Evolutionary conservation across 129 eudicot species (phyloP), one percentile per base, ranked within the genome.

Genomic region (Flaveria robusta): DNA sequence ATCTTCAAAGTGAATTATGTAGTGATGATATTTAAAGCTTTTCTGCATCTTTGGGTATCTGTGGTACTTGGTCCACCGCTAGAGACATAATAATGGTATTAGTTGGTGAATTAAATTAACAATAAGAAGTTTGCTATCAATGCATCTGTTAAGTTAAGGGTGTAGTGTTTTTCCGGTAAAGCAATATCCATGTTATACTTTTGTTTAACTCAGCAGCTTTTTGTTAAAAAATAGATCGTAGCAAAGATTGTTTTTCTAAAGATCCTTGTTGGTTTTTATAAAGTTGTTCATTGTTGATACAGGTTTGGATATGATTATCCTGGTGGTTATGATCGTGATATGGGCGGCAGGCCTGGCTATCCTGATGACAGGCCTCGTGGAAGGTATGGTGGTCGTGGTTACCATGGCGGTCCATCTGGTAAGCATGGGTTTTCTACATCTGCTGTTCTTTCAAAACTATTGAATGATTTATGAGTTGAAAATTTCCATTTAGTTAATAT

Each of bases 291-390:
- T 69, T 79, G 66, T 60, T 49, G 66, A 9, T 74, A 37, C 93
- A 95, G 99, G 89, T 91, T 89, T 84, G 97, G 91, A 59, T 87
- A 89, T 89, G 97, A 91, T 78, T 51, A 87, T 66, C 90, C 84
- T 74, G 86, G 96, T 77, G 96, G 92, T 24, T 87, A 94, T 86
- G 97, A 91, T 2, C 96, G 96, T 72, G 96, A 87, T 39, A 81
- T 78, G 87, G 98, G 90, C 5, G 92, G 93, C 72, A 86, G 97
- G 82, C 81, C 86, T 78, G 96, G 91, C 70, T 95, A 87, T 88
- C 84, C 83, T 27, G 94, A 89, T 84, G 99, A 95, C 69, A 91
- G 97, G 85, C 84, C 92, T 59, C 94, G 86, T 86, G 99, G 99
- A 63, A 88, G 99, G 78, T 83, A 74, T 75, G 83, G 71, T 71